Conservation (phyloP, 768 basidiomycete species). For the Heimioporus sp. region DNA sequence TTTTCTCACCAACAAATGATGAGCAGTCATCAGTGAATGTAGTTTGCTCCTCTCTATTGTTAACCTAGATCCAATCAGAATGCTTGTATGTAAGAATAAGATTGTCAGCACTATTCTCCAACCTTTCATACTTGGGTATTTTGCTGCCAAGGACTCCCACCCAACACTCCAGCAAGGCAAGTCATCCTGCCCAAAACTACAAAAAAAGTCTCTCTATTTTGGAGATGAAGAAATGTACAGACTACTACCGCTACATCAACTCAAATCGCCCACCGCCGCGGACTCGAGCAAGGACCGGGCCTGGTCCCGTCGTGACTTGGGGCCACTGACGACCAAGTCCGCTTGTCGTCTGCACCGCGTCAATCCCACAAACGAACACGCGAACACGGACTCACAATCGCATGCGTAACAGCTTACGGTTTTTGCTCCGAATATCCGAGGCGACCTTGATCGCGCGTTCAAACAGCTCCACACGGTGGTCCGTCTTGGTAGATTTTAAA, state of each 20-base stretch:
- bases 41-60: too few relatives aligned
- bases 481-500: conserved; percentile 73
- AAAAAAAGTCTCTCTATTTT: too few relatives aligned
- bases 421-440: conserved; percentile 65
- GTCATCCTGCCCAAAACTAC: too few relatives aligned
- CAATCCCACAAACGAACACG: not conserved
- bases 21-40: too few relatives aligned
- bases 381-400: conserved; percentile 55
- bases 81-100: too few relatives aligned
- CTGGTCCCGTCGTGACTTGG: conserved; percentile 41
- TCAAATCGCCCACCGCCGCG: conserved; percentile 10
- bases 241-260: not conserved
- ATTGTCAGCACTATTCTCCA: too few relatives aligned
- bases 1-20: too few relatives aligned
- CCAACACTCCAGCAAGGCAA: too few relatives aligned
- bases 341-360: conserved; percentile 65
- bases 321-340: conserved; percentile 68
- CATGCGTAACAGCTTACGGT: conserved; percentile 79
- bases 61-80: too few relatives aligned
- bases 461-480: conserved; percentile 77
- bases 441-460: conserved; percentile 73
- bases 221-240: not conserved
- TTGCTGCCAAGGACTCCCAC: too few relatives aligned
- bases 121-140: too few relatives aligned
- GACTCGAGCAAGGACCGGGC: conserved; percentile 14